Base-by-base conservation (phyloP, 2,329 filamentous ascomycete genomes). In the Leptographium flavum region DNA sequence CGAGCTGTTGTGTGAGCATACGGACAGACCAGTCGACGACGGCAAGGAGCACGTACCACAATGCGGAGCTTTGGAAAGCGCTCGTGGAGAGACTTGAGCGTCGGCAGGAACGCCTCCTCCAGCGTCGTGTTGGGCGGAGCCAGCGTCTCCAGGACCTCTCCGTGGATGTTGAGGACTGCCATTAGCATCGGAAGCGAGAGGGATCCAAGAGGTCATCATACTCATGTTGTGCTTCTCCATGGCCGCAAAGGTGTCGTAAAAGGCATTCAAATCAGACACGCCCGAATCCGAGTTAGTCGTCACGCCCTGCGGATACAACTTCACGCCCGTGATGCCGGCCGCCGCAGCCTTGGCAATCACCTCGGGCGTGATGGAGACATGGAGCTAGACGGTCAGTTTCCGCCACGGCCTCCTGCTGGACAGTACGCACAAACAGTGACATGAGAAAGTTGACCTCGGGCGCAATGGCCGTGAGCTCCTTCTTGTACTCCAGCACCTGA, bases 231-330 rank as follows among this genome's bases (percentile, higher is more conserved):
- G 76, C 48, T 79, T 67, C 59, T 94, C 83, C 88, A 96, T 95
- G 52, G 85, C 83, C n/a, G 72, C 74, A 58, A 96, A 94, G 14
- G 90, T 83, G 7, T 78, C 75, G 58, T 83, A 83, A 64, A 86
- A 90, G 28, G 70, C 64, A 49, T 79, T 76, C 56, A 85, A 76
- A 46, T 77, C 74, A 15, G 82, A 66, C 22, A 88, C 83, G 13
- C 84, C 85, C 23, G 74, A 76, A 40, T 74, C 70, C 21, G 76
- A 80, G 61, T 81, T 81, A 40, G 78, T 82, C 2, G 77, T 82
- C 14, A 38, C 28, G 31, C 65, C 63, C 57, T 51, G 52, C 1
- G 52, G 76, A 54, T 87, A 87, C 39, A 79, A 72, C 63, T 87
- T 87, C 41, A 87, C 76, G 28, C 82, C 82, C 54, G 53, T 23